Base-by-base conservation (phyloP, 2,329 filamentous ascomycete species). In the Thyridium curvatum region DNA sequence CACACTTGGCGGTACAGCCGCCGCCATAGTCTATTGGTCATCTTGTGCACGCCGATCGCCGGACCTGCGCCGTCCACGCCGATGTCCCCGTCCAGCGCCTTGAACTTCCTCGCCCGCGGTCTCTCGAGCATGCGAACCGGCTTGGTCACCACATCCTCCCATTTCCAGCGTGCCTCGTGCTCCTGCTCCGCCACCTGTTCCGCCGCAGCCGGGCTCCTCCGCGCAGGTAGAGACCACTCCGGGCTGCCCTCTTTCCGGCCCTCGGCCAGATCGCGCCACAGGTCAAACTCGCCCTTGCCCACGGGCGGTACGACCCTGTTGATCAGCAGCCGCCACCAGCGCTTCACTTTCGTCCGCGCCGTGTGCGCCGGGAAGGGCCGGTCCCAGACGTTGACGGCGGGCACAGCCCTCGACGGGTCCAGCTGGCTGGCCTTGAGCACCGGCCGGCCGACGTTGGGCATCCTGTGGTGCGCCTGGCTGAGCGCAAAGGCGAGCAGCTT, bases 251-350 rank as follows among this genome's bases (percentile, higher is more conserved):
- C 56, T 26, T n/a, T n/a, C n/a, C 21, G 6, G 2, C 70, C 76
- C 8, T 49, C 45, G 3, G 64, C 64, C 29, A 82, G 47, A 17
- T 57, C 55, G n/a, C 56, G 56, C n/a, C 82, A 55, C 12, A 67
- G 51, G 12, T 79, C 64, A 76, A 76, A 82, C 50, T 82, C 74
- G 14, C 61, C 59, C 18, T 53, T 58, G 7, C 65, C 64, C 13
- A 82, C 41, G 0, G 79, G 79, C n/a, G 75, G 72, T 48, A 76
- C 58, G 7, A 78, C 44, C 42, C 68, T 72, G 12, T 64, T 53
- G 1, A 69, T 57, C 13, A 63, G 50, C 4, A 41, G 41, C 30
- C 56, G 65, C 71, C 74, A 82, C 59, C 69, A 72, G 16, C 56
- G 61, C 18, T 61, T 66, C 34, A 60, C 49, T 42, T 71, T 71